These are phyloP conservation scores for Echites panduratus DNA, from an alignment of 257 asterid genomes.

Conservation along the genomic window DNA sequence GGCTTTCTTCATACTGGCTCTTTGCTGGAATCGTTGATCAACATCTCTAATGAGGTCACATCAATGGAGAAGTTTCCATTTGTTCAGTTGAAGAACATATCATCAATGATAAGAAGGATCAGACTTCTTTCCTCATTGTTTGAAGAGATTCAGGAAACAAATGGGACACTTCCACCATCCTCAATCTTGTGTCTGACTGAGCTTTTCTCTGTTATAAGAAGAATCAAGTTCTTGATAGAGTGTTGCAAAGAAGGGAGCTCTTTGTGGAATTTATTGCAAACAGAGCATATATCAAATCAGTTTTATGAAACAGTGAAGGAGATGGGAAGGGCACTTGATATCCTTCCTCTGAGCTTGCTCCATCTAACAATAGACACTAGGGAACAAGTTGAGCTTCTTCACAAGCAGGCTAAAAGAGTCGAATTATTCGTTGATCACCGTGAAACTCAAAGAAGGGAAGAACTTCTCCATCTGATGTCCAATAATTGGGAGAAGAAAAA, in stretches of 20 bases:
- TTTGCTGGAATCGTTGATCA: conserved; percentile 58
- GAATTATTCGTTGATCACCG: conserved; percentile 35
- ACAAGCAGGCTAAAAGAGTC: conserved; percentile 60
- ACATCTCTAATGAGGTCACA: conserved; percentile 37
- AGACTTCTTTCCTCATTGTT: conserved; percentile 59
- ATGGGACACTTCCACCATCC: conserved; percentile 59
- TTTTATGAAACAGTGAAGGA: conserved; percentile 45
- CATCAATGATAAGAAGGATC: conserved; percentile 53
- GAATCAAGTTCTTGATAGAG: conserved; percentile 44
- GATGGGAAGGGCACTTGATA: conserved; percentile 71
- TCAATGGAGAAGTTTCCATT: conserved; percentile 35
- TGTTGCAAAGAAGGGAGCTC: conserved; percentile 52
- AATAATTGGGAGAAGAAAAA: conserved; percentile 25
- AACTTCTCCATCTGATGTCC: conserved; percentile 43
- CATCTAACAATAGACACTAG: conserved; percentile 51
- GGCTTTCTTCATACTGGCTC: conserved; percentile 47
- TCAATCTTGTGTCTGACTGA: conserved; percentile 66
- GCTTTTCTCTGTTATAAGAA: conserved; percentile 45
- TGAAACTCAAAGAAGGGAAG: conserved; percentile 51
- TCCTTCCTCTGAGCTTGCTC: conserved; percentile 71
- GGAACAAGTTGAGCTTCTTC: conserved; percentile 83
- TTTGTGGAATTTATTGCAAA: conserved; percentile 72
- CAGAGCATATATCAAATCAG: conserved; percentile 49
- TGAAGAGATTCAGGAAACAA: conserved; percentile 61
- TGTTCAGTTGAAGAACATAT: conserved; percentile 47